Conservation (phyloP, 345 rosid species). For the Adansonia digitata region DNA sequence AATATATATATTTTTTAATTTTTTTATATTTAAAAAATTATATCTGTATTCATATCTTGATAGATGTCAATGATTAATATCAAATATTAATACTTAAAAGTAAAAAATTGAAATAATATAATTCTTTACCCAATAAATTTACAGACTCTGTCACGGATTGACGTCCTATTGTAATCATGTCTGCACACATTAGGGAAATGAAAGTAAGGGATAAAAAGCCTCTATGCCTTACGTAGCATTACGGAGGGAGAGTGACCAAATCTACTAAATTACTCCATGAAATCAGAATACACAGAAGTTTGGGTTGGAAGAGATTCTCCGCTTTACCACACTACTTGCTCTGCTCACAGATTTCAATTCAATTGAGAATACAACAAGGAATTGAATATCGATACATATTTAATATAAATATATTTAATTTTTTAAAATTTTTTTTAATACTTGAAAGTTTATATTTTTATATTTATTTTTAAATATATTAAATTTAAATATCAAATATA, state of each 20-base stretch:
- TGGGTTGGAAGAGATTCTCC: not conserved
- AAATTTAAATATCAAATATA: too few species aligned
- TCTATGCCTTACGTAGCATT: not conserved
- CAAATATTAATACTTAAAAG: too few species aligned
- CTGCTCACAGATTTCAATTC: not conserved
- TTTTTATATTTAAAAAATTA: too few species aligned
- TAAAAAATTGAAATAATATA: too few species aligned
- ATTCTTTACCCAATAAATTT: not conserved
- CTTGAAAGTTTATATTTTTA: too few species aligned
- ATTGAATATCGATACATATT: too few species aligned
- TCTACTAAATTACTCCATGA: not conserved
- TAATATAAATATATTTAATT: too few species aligned
- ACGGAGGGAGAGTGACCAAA: not conserved
- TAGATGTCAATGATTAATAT: too few species aligned
- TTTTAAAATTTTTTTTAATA: not conserved
- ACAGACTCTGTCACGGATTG: not conserved
- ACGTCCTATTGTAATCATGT: not conserved
- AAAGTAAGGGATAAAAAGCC: not conserved
- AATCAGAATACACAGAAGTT: not conserved
- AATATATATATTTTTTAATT: too few species aligned
- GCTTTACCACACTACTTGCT: not conserved
- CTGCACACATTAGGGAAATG: not conserved
- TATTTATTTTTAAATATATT: too few species aligned
- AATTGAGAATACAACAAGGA: too few species aligned
- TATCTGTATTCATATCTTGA: too few species aligned